Conservation (phyloP, 495 filamentous ascomycete species). For the Glarea lozoyensis region DNA sequence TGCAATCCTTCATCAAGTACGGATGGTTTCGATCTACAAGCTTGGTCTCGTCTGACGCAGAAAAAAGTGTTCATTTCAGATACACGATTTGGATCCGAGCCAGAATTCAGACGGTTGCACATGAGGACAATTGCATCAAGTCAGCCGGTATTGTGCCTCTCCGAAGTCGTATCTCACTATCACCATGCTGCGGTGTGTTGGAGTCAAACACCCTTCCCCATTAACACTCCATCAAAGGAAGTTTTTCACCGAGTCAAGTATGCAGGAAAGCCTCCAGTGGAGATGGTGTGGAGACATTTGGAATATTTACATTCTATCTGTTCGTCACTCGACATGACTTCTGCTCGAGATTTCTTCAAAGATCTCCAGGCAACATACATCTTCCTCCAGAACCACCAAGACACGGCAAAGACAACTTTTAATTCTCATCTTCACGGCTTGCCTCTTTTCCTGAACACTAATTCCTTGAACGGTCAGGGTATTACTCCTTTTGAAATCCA, state of each 20-base stretch:
- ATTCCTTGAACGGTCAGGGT: slow-evolving; percentile 7
- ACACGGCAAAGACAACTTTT: slow-evolving; percentile 1
- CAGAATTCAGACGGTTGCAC: slow-evolving; percentile 12
- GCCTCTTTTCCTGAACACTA: slow-evolving; percentile 21
- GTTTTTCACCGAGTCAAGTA: slow-evolving; percentile 8
- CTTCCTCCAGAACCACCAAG: slow-evolving; percentile 16
- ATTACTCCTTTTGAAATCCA: slow-evolving; percentile 12
- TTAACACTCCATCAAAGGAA: slow-evolving; percentile 10
- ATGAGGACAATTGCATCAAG: slow-evolving; percentile 15
- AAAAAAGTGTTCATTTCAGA: slow-evolving; percentile 14
- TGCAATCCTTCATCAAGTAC: slow-evolving; percentile 4
- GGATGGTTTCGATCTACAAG: background rate
- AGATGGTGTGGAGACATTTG: slow-evolving; percentile 21
- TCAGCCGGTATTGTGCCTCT: slow-evolving; percentile 5
- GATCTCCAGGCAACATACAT: slow-evolving; percentile 21
- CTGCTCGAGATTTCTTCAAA: slow-evolving; percentile 18
- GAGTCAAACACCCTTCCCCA: slow-evolving; percentile 18
- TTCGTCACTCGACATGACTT: slow-evolving; percentile 1
- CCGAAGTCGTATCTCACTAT: slow-evolving; percentile 7
- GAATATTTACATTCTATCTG: slow-evolving; percentile 10
- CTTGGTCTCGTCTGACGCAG: slow-evolving; percentile 11
- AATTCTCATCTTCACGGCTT: slow-evolving; percentile 6
- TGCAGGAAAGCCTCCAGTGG: slow-evolving; percentile 10
- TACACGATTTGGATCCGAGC: slow-evolving; percentile 2
- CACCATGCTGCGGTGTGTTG: slow-evolving; percentile 15